Base-by-base conservation (phyloP, 23 red algal species). In the Gracilaria caudata region DNA sequence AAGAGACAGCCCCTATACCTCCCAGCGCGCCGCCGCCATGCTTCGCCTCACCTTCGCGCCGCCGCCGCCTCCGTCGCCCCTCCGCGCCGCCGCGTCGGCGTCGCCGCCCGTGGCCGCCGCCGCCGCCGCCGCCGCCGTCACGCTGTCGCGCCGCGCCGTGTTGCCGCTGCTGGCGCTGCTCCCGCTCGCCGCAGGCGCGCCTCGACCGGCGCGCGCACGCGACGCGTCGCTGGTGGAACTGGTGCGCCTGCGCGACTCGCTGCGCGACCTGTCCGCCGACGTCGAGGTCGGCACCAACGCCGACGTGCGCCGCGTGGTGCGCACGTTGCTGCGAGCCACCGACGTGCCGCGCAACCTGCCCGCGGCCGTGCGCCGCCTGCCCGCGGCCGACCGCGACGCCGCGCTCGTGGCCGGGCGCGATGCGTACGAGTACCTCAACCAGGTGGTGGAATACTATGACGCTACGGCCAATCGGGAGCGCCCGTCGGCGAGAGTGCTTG, bases 371-470 rank as follows among this genome's bases (percentile, higher is more conserved):
- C 51, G 57, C 6, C 55, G 46, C 39, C 23, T 87, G 23, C 24
- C 39, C 23, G 34, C 35, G 13, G 26, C n/a, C 2, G 33, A 37
- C 20, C 64, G 64, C 29, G 70, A 87, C 33, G 25, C 6, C 12
- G 68, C 68, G 0, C 44, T 77, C 57, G 20, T 16, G 5, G 59
- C 39, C 39, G 68, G 59, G 0, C 68, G 84, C 34, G 84, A 89
- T 21, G 84, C 84, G 38, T 78, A 77, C 49, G 84, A 89, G 56
- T 89, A 79, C 26, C 70, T 89, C 68, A 66, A 64, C 32, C 84
- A 89, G 84, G 53, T 79, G 0, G 56, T 77, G 6, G 84, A 78
- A 56, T 89, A 89, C 55, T 89, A 21, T 39, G 84, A 89, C 11
- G 55, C 84, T 25, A 79, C 34, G 29, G 84, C 68, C 7, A 89